Base-by-base conservation (phyloP, 2,329 filamentous ascomycete species). In the Endothia cerciana region DNA sequence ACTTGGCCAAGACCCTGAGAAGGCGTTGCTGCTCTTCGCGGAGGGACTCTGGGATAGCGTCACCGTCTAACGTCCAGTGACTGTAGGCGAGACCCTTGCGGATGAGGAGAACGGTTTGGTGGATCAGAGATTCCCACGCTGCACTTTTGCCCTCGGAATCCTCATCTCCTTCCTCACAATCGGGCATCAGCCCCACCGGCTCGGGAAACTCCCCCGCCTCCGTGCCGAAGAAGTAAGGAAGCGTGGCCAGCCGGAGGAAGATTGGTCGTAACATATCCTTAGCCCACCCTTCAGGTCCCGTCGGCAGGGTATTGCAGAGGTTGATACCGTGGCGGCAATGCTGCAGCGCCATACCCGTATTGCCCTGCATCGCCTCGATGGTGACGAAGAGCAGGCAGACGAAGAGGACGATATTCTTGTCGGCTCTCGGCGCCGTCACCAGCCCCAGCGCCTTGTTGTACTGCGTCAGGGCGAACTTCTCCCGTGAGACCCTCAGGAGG, bases 371-470 rank as follows among this genome's bases (percentile, higher is more conserved):
- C 66, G 81, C 82, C 69, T 85, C 83, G 59, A 84, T 77, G 68
- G 80, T 81, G 41, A 80, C 79, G 65, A 84, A 84, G 28, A 86
- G 73, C 0, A 84, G 72, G 67, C 82, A 85, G 6, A 80, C 80
- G 3, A 84, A 73, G 19, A 85, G 70, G 0, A 78, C 74, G 3
- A 75, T 72, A 68, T 76, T 71, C 72, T 76, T 69, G 19, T 74
- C 69, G 56, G 71, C 67, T 2, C 75, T 70, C 66, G 77, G 77
- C 30, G 80, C 77, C 45, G 79, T 69, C 33, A 85, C 68, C 25
- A 78, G 76, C 0, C 75, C 73, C 43, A 86, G 81, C 3, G 83
- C 80, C 63, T 80, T 80, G 65, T 81, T 81, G 69, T 86, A 86
- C 68, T 85, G 80, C 8, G 74, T 74, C 25, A 82, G 71, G 13